Conservation (phyloP, 805 yeast genomes). For the Zygotorulaspora sp. region DNA sequence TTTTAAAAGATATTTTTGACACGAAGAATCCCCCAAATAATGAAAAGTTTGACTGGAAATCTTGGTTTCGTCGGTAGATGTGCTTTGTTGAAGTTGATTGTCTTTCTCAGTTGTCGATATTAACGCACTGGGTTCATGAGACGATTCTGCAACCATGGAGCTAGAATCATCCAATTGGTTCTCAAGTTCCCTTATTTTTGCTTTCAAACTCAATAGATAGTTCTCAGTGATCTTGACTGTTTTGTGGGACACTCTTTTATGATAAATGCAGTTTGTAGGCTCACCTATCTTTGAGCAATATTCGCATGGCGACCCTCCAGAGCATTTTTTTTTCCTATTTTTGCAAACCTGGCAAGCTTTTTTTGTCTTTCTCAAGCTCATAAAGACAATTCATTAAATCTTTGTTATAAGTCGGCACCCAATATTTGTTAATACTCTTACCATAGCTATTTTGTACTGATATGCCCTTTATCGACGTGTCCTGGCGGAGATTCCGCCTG, state of each 20-base stretch:
- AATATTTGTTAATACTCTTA: too few species aligned
- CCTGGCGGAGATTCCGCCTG: too few species aligned
- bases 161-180: neutral
- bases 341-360: slow-evolving; percentile 17
- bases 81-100: neutral
- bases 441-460: too few species aligned
- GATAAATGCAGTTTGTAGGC: slow-evolving; percentile 13
- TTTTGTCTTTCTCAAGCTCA: slow-evolving; percentile 6
- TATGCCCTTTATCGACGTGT: too few species aligned
- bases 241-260: slow-evolving; percentile 7
- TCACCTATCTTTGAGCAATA: slow-evolving; percentile 14
- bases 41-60: neutral
- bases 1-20: slow-evolving; percentile 11
- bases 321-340: slow-evolving; percentile 15
- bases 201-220: slow-evolving; percentile 10
- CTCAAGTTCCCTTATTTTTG: slow-evolving; percentile 11
- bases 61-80: neutral
- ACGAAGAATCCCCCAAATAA: slow-evolving; percentile 15
- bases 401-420: too few species aligned
- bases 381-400: neutral
- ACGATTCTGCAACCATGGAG: neutral
- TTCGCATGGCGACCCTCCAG: slow-evolving; percentile 15
- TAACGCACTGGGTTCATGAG: slow-evolving; percentile 9
- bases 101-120: slow-evolving; percentile 4
- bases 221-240: slow-evolving; percentile 13